phyloP scores from a whole-genome alignment of 1,284 basidiomycete species.

The Microbotryum intermedium region DNA sequence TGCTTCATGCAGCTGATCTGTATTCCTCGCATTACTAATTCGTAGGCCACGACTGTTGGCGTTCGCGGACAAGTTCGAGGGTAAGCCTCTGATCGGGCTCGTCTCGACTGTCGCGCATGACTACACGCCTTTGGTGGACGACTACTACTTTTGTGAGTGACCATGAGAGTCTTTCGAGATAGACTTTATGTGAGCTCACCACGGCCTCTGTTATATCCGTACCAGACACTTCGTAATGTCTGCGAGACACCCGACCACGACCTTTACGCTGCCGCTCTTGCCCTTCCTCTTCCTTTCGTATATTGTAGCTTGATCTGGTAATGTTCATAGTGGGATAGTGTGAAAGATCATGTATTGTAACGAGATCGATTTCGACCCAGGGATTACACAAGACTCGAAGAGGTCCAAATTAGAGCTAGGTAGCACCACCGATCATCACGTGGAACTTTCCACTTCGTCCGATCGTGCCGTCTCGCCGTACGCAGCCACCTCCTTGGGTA shows the following conservation, averaged over 20 bases:
- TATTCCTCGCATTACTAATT: background rate
- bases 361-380: too few species aligned
- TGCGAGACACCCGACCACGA: background rate
- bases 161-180: background rate
- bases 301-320: background rate
- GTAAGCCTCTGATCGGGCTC: constrained; percentile 39
- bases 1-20: background rate
- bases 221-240: background rate
- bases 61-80: constrained; percentile 34
- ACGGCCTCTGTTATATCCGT: too few species aligned
- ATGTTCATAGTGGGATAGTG: background rate
- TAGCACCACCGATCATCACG: too few species aligned
- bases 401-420: too few species aligned
- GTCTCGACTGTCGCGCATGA: constrained; percentile 39
- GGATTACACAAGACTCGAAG: too few species aligned
- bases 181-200: background rate
- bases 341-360: background rate
- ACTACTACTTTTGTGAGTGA: constrained; percentile 39
- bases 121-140: constrained; percentile 43
- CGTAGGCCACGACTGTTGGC: constrained; percentile 36
- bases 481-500: too few species aligned
- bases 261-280: background rate
- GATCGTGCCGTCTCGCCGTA: too few species aligned
- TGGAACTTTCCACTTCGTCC: too few species aligned
- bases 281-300: background rate